phyloP scores from a whole-genome alignment of 164 flowering plant species.

The Chimonanthus salicifolius region DNA sequence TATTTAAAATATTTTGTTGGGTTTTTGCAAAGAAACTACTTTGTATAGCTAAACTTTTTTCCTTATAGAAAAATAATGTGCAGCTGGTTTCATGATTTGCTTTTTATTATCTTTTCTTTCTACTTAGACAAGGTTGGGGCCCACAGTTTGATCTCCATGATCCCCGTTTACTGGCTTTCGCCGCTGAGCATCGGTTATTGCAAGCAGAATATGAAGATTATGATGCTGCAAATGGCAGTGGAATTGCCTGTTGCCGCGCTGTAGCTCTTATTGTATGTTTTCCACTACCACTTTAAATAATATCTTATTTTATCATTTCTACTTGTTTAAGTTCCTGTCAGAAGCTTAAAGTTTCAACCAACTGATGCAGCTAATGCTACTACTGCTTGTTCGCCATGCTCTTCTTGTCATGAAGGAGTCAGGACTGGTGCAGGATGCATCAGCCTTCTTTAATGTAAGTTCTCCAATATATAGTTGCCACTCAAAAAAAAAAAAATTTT shows the following conservation, averaged over 20 bases:
- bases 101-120: not conserved
- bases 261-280: conserved; percentile 46
- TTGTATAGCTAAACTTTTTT: not conserved
- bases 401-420: conserved; percentile 41
- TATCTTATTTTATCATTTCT: not conserved
- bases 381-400: conserved; percentile 54
- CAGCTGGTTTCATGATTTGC: not conserved
- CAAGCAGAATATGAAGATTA: conserved; percentile 59
- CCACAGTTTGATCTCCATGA: conserved; percentile 43
- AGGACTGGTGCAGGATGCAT: conserved; percentile 40
- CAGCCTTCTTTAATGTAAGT: conserved; percentile 45
- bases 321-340: not conserved
- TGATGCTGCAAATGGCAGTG: conserved; percentile 41
- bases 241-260: conserved; percentile 47
- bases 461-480: not conserved
- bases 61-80: not conserved
- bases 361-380: conserved; percentile 45
- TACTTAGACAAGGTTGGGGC: conserved; percentile 58
- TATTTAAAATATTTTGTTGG: too few species aligned
- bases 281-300: not conserved
- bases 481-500: not conserved
- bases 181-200: conserved; percentile 51
- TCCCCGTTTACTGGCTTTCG: conserved; percentile 49
- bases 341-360: conserved; percentile 7
- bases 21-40: not conserved